Evolutionary conservation across 441 rosid genomes (phyloP), one percentile per base, ranked within the genome.

Genomic region (Gossypium schwendimanii): DNA sequence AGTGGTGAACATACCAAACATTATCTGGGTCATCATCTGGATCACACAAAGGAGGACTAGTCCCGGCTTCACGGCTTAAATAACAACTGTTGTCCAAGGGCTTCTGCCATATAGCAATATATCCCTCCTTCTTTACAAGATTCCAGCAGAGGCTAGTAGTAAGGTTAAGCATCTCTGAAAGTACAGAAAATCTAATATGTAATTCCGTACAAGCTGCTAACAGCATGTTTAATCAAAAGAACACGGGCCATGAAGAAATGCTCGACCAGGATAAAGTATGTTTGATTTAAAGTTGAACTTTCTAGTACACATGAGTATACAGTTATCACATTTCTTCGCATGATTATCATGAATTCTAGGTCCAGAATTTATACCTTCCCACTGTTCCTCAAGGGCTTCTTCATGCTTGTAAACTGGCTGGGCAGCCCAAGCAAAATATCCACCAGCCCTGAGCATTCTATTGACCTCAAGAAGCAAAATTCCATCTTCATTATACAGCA

Each of bases 321-420:
- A 55, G 21, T 49, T 45, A 57, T 36, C 66, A 17, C 12, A 59
- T 23, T 60, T 52, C 50, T 68, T 36, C 14, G 52, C 39, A 44
- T 7, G 23, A 49, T 47, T 21, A 64, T 36, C 45, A 60, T 24
- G 24, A 60, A 47, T 49, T 49, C 41, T 76, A 20, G 26, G 59
- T 39, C 50, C 24, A 55, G 33, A n/a, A 41, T 69, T 47, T 17
- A 73, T 87, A 93, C 99, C 99, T 88, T 86, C 85, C 99, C 98
- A 96, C 78, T 91, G 98, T 81, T 93, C 89, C 86, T 90, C 90
- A 63, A 91, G 86, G 59, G 79, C 74, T 76, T 79, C 79, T 77
- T 96, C 99, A 54, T 93, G 99, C 86, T 91, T 96, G 81, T 96
- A 93, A 76, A 93, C 99, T 41, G 99, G 98, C 70, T 93, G 98